Evolutionary conservation across 441 rosid species (phyloP), one percentile per base, ranked within the genome.

Genomic region (Adansonia grandidieri): DNA sequence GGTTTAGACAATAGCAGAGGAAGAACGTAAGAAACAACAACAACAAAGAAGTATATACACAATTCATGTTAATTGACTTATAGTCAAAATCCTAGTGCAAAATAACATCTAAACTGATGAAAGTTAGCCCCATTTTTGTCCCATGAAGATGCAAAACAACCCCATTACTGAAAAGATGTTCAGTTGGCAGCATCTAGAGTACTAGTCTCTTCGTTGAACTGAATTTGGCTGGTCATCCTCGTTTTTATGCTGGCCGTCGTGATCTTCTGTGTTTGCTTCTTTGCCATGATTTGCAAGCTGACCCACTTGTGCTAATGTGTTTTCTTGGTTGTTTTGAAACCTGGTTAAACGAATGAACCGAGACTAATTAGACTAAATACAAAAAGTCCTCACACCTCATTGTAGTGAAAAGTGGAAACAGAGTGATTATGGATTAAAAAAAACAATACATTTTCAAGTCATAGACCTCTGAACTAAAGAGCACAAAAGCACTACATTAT

Each of bases 141-240:
- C 63, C 48, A 37, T 37, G 10, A 42, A 32, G 47, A 47, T 1
- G 19, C 69, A 64, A 64, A 13, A 40, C 48, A 64, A 64, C 47
- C 69, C 0, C 65, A 24, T 47, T 10, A 20, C 42, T 37, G 42
- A 28, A 28, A 28, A 13, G 15, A 13, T 24, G 14, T 24, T 28
- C 67, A 13, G 4, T 14, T 24, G 9, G 9, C 19, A 32, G 68
- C 17, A 62, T 28, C 44, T 62, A 13, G 37, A 11, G 7, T 24
- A 58, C 58, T 69, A 69, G 45, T 28, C 53, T 60, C 24, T 17
- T 9, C 8, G 14, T 50, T 58, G 42, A 9, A 70, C 71, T 37
- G 74, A 13, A 13, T 47, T 68, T 60, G 56, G 44, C 68, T 74
- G 56, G 32, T 68, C 37, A 3, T n/a, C 40, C 28, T 56, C 75